Evolutionary conservation across 2,329 filamentous ascomycete species (phyloP).

Genomic region (Orbilia blumenaviensis): DNA sequence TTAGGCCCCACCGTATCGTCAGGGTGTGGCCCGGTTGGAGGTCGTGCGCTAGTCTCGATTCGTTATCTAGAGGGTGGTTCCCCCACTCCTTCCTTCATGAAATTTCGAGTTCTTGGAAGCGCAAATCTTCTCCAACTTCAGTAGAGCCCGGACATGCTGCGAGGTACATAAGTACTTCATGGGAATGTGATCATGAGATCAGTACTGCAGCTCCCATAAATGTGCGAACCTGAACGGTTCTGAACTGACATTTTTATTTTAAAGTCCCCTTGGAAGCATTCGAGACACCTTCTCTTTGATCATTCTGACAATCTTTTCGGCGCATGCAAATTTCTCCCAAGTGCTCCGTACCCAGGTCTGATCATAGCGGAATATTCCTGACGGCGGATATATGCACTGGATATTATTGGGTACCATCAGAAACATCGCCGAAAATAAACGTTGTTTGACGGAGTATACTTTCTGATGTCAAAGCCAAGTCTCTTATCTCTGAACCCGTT

Average conservation of each 20-base stretch:
- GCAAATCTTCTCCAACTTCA: constrained; percentile 34
- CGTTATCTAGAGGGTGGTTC: constrained; percentile 45
- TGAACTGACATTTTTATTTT: too few species aligned
- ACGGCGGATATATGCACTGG: constrained; percentile 23
- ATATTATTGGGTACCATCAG: constrained; percentile 36
- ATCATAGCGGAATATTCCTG: constrained; percentile 16
- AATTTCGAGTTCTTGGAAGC: constrained; percentile 26
- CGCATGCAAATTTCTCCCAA: constrained; percentile 17
- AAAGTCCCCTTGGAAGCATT: not conserved
- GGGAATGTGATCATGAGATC: constrained; percentile 41
- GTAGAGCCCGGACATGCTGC: constrained; percentile 3
- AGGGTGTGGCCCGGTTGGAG: constrained; percentile 39
- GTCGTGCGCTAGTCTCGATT: constrained; percentile 48
- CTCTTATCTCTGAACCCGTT: constrained; percentile 48
- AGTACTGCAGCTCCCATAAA: constrained; percentile 20
- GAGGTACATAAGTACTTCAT: not conserved
- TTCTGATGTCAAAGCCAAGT: constrained; percentile 42
- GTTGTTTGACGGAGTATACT: constrained; percentile 32
- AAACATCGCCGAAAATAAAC: constrained; percentile 51
- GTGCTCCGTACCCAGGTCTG: not conserved
- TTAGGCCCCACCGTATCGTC: constrained; percentile 32
- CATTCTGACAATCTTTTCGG: not conserved
- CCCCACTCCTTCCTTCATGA: constrained; percentile 36
- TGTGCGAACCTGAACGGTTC: not conserved
- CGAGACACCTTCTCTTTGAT: constrained; percentile 10